Evolutionary conservation across 208 protist species (phyloP), one percentile per base, ranked within the genome.

Genomic region (Leishmania gerbilli): DNA sequence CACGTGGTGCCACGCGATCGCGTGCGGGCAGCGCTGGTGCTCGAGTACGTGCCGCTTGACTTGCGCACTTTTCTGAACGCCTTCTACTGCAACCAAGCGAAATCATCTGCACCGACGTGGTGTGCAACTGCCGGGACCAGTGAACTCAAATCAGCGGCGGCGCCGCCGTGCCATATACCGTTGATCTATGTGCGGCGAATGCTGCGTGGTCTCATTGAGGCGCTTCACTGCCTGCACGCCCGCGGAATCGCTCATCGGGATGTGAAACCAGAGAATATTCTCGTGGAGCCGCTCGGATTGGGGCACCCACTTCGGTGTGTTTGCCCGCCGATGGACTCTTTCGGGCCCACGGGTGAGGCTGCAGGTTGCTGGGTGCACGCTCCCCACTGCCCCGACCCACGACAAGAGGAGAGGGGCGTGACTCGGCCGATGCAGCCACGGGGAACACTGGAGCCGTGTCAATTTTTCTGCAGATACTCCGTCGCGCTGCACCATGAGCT

Each of bases 171-270:
- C 49, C 79, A 84, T 58, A 42, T 89, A 13, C 86, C 86, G 0
- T 60, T 89, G 15, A 2, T 53, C 15, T 89, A 89, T 53, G 69
- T 85, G 42, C 84, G 84, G 45, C 74, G 76, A 9, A 65, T 89
- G 31, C 4, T 89, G 60, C 71, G 76, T 21, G 86, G 86, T 5
- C 74, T 89, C 49, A 40, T 89, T 21, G 81, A 82, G 76, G 86
- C 86, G n/a, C 84, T 97, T 24, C 69, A 78, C 53, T 71, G 53
- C 34, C 81, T 97, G 37, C 93, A 97, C 80, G 74, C 80, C 13
- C 79, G 84, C 34, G 87, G 91, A 74, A 83, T 97, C 56, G 90
- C 87, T 0, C 93, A 97, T 68, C 87, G 92, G 45, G 93, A 85
- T 42, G 77, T 85, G 40, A 85, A 85, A n/a, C 82, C 82, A 8